Evolutionary conservation across 768 basidiomycete species (phyloP).

Genomic region (Hygrophoropsis aurantiaca): DNA sequence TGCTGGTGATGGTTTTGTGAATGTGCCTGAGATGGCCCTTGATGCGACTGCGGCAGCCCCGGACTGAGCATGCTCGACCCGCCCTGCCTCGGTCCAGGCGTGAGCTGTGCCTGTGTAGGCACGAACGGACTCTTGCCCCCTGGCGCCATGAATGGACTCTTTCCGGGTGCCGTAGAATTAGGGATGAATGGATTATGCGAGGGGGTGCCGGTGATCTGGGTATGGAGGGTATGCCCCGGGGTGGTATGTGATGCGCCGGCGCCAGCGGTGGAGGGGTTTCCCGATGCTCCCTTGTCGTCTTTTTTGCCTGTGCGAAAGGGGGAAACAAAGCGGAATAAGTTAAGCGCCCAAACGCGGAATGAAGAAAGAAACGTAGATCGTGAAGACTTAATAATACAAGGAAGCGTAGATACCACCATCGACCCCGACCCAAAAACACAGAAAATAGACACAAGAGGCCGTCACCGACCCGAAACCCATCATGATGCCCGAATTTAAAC

Average conservation of each 20-base stretch:
- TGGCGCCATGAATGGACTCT: conserved; percentile 1
- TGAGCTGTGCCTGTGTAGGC: conserved; percentile 2
- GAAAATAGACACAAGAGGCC: too few species aligned
- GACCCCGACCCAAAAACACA: too few species aligned
- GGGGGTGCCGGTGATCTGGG: neutral
- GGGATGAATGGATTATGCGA: conserved; percentile 2
- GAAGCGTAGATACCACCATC: too few species aligned
- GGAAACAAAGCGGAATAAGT: conserved; percentile 7
- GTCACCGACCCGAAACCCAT: too few species aligned
- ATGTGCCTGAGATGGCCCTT: neutral
- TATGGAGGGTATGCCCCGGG: neutral
- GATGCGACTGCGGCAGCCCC: conserved; percentile 1
- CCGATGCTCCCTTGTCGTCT: conserved; percentile 16
- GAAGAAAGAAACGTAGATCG: too few species aligned
- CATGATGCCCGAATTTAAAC: neutral
- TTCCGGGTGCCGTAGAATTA: neutral
- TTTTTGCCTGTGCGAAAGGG: conserved; percentile 21
- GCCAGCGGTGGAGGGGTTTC: conserved; percentile 8
- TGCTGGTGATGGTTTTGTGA: conserved; percentile 1
- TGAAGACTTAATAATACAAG: too few species aligned
- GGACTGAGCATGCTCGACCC: too few species aligned
- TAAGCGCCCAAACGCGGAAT: neutral
- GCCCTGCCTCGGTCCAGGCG: too few species aligned
- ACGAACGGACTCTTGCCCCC: neutral
- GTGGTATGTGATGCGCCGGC: neutral